These are phyloP conservation scores for Capsella rubella DNA, from an alignment of 441 rosid species.

Conservation along the genomic window DNA sequence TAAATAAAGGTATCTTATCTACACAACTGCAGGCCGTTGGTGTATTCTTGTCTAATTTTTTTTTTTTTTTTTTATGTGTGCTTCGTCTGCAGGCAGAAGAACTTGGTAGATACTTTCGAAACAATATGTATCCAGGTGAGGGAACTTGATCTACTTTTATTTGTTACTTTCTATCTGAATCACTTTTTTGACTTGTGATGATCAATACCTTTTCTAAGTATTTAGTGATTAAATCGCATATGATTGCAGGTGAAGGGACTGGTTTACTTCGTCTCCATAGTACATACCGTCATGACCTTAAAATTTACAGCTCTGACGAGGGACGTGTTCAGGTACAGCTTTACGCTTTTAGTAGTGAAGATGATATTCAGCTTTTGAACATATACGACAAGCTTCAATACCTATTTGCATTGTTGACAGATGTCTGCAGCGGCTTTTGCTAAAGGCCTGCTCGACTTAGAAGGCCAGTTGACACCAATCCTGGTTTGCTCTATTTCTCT, in stretches of 20 bases:
- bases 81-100: slow-evolving; percentile 91
- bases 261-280: slow-evolving; percentile 99
- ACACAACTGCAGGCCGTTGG: slow-evolving; percentile 4
- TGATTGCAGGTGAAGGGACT: slow-evolving; percentile 93
- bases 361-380: slow-evolving; percentile 19
- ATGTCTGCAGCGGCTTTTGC: slow-evolving; percentile 99
- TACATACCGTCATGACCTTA: slow-evolving; percentile 99
- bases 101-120: slow-evolving; percentile 94
- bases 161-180: slow-evolving; percentile 22
- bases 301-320: slow-evolving; percentile 99
- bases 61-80: background rate
- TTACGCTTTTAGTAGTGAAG: slow-evolving; percentile 12
- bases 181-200: slow-evolving; percentile 24
- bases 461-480: slow-evolving; percentile 99
- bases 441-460: slow-evolving; percentile 99
- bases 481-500: slow-evolving; percentile 63
- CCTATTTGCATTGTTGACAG: slow-evolving; percentile 53
- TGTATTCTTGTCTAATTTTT: slow-evolving; percentile 24
- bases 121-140: slow-evolving; percentile 99
- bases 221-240: slow-evolving; percentile 23
- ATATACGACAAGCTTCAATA: slow-evolving; percentile 28
- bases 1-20: slow-evolving; percentile 2
- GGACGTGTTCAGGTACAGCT: slow-evolving; percentile 97
- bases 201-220: background rate
- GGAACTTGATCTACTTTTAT: slow-evolving; percentile 9